phyloP scores from a whole-genome alignment of 192 early-diverging fungal species.

The Backusella westeae region DNA sequence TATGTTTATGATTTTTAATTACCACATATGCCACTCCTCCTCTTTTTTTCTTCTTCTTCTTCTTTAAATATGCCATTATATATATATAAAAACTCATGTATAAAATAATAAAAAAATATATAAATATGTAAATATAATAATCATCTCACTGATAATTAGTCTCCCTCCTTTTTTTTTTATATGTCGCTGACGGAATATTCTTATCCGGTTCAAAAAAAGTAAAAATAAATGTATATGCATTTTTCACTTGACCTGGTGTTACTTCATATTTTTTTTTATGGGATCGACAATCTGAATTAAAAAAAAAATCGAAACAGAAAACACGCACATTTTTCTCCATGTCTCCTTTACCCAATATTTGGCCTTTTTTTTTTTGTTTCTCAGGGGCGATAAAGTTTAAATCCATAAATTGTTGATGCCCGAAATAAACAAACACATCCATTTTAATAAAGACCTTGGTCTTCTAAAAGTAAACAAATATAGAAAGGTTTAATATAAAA shows the following conservation, averaged over 20 bases:
- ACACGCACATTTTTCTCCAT: not conserved
- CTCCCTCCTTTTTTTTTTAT: not conserved
- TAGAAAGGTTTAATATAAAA: not conserved
- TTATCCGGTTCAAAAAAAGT: not conserved
- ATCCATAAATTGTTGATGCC: too few relatives aligned
- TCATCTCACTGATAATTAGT: not conserved
- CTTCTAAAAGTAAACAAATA: too few relatives aligned
- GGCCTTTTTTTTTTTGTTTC: not conserved
- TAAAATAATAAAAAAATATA: not conserved
- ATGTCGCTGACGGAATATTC: not conserved
- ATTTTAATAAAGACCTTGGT: too few relatives aligned
- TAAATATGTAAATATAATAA: not conserved
- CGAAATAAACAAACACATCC: too few relatives aligned
- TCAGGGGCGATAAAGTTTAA: not conserved
- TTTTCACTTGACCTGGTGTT: not conserved
- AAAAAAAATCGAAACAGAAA: not conserved
- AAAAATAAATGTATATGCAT: not conserved
- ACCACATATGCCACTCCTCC: not conserved
- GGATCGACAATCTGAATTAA: not conserved
- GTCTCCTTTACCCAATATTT: not conserved
- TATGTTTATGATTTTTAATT: conserved; percentile 1
- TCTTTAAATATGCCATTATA: not conserved
- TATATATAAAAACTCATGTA: not conserved
- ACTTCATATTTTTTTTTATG: not conserved
- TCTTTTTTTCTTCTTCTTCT: not conserved